Evolutionary conservation across 2,329 filamentous ascomycete genomes (phyloP).

Genomic region (Xylaria sp.): DNA sequence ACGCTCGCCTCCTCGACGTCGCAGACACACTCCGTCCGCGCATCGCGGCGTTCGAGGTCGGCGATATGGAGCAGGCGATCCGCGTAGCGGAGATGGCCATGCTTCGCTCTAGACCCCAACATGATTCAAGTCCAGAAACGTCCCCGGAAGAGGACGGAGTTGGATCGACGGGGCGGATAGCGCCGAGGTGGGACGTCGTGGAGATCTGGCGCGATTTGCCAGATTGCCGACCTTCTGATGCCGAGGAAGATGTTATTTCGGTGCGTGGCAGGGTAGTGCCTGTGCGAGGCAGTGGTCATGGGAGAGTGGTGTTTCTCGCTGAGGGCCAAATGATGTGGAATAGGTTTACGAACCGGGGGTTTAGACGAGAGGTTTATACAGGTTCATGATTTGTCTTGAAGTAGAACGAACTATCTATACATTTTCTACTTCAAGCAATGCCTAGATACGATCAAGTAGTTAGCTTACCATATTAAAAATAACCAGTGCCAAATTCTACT

Average conservation of each 20-base stretch:
- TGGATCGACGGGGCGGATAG: constrained; percentile 31
- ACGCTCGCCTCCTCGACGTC: constrained; percentile 70
- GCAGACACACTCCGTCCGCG: constrained; percentile 62
- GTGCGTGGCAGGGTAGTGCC: constrained; percentile 49
- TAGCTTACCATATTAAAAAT: not conserved
- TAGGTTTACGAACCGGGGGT: constrained; percentile 26
- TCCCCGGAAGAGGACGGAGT: too few relatives aligned
- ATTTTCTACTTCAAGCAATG: not conserved
- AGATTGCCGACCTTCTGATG: constrained; percentile 52
- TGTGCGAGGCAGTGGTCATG: constrained; percentile 60
- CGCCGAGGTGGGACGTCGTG: constrained; percentile 52
- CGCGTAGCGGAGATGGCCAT: constrained; percentile 67
- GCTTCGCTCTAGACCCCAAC: constrained; percentile 17
- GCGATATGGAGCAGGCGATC: constrained; percentile 73
- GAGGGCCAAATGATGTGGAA: constrained; percentile 17
- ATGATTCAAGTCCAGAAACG: not conserved
- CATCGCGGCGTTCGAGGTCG: constrained; percentile 76
- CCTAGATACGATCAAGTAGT: not conserved
- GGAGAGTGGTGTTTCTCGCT: constrained; percentile 57
- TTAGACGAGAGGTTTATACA: constrained; percentile 19
- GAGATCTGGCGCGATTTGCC: constrained; percentile 81
- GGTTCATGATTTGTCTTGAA: not conserved
- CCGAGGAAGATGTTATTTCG: constrained; percentile 42
- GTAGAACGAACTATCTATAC: not conserved
- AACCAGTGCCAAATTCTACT: not conserved